Evolutionary conservation across 2,329 filamentous ascomycete species (phyloP).

Genomic region (Anthostomella pinea): DNA sequence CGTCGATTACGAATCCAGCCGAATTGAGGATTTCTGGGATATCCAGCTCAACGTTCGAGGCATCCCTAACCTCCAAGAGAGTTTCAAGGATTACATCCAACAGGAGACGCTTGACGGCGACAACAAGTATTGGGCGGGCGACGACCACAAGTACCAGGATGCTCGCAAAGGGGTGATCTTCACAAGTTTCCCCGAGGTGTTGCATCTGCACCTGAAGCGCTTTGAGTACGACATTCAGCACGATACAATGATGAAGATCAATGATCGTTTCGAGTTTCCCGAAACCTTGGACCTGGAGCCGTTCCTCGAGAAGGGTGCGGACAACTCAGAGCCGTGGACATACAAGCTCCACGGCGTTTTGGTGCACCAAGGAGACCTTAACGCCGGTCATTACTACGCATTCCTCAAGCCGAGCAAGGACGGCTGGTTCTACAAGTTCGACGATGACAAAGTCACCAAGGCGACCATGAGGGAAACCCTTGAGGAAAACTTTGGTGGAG

Average conservation of each 20-base stretch:
- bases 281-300: slow-evolving; percentile 80
- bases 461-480: slow-evolving; percentile 87
- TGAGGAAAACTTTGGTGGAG: slow-evolving; percentile 95
- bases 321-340: slow-evolving; percentile 82
- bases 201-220: slow-evolving; percentile 92
- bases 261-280: slow-evolving; percentile 87
- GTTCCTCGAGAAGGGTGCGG: slow-evolving; percentile 81
- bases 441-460: slow-evolving; percentile 95
- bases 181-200: slow-evolving; percentile 86
- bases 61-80: slow-evolving; percentile 89
- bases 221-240: slow-evolving; percentile 97
- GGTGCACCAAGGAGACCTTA: slow-evolving; percentile 93
- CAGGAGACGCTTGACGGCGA: slow-evolving; percentile 97
- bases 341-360: slow-evolving; percentile 95
- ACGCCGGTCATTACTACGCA: slow-evolving; percentile 97
- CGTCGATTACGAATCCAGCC: slow-evolving; percentile 93
- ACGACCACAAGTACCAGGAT: slow-evolving; percentile 89
- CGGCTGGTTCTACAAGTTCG: slow-evolving; percentile 94
- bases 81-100: slow-evolving; percentile 93
- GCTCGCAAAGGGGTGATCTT: slow-evolving; percentile 98
- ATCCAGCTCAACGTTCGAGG: slow-evolving; percentile 95
- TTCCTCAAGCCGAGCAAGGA: slow-evolving; percentile 93
- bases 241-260: slow-evolving; percentile 99
- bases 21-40: slow-evolving; percentile 98
- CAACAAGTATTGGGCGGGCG: slow-evolving; percentile 94